These are phyloP conservation scores for Lupinus albus DNA, from an alignment of 306 rosid species.

Conservation along the genomic window DNA sequence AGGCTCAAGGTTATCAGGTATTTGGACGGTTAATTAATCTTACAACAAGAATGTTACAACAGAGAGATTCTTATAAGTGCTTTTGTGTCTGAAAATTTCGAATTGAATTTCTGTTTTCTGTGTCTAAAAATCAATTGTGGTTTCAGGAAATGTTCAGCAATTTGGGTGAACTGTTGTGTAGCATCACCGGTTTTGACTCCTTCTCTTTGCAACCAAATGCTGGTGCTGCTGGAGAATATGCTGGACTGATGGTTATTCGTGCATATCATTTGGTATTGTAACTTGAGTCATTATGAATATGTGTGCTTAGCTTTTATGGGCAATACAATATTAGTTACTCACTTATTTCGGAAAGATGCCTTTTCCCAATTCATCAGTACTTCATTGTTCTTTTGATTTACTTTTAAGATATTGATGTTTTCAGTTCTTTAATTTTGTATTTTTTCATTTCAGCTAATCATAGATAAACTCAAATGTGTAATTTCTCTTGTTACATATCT, in stretches of 20 bases:
- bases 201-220: slow-evolving; percentile 99
- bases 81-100: slow-evolving; percentile 30
- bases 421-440: neutral
- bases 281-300: slow-evolving; percentile 29
- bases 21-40: slow-evolving; percentile 30
- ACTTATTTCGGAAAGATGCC: neutral
- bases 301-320: slow-evolving; percentile 26
- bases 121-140: slow-evolving; percentile 42
- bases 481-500: slow-evolving; percentile 40
- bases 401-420: slow-evolving; percentile 19
- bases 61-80: slow-evolving; percentile 29
- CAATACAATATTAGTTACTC: slow-evolving; percentile 1
- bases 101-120: slow-evolving; percentile 36
- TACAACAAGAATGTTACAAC: slow-evolving; percentile 16
- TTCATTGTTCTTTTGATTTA: slow-evolving; percentile 26
- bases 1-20: slow-evolving; percentile 97
- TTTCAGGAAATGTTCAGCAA: slow-evolving; percentile 90
- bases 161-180: slow-evolving; percentile 83
- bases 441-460: slow-evolving; percentile 26
- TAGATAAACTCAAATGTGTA: neutral
- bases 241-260: slow-evolving; percentile 99
- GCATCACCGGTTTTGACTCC: slow-evolving; percentile 95
- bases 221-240: slow-evolving; percentile 99
- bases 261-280: slow-evolving; percentile 83
- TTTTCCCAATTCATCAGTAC: neutral